Percentiles rank a stretch among this genome's conserved stretches.
Evolutionary conservation across 306 rosid genomes (phyloP).

Genomic region (Cajanus cajan): DNA sequence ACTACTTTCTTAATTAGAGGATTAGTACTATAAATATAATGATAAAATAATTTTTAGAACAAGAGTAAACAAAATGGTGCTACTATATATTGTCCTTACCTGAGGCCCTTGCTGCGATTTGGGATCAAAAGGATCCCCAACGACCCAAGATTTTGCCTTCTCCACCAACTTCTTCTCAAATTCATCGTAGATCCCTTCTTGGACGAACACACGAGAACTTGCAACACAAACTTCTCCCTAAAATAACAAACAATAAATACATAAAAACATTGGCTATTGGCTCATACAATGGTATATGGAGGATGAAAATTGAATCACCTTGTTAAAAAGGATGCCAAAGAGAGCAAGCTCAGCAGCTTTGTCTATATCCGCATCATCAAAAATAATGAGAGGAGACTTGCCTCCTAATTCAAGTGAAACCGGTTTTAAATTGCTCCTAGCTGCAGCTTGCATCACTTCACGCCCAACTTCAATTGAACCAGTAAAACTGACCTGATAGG

Average conservation of each 20-base stretch:
- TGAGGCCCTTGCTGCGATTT: conserved; percentile 73
- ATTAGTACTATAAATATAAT: background rate
- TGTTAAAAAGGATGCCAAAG: conserved; percentile 50
- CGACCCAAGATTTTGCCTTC: conserved; percentile 58
- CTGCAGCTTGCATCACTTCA: conserved; percentile 72
- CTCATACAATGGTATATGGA: too few relatives aligned
- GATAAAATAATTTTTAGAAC: background rate
- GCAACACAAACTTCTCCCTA: conserved; percentile 82
- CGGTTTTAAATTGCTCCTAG: conserved; percentile 65
- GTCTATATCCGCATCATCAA: conserved; percentile 69
- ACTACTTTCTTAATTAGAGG: background rate
- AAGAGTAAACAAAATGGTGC: background rate
- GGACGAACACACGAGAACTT: conserved; percentile 73
- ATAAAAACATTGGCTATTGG: too few relatives aligned
- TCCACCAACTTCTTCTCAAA: conserved; percentile 54
- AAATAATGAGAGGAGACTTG: conserved; percentile 77
- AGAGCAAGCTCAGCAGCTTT: conserved; percentile 68
- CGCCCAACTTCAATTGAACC: conserved; percentile 77
- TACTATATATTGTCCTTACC: conserved; percentile 33
- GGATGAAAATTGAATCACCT: conserved; percentile 36
- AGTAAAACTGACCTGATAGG: conserved; percentile 65
- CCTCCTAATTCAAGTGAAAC: conserved; percentile 84
- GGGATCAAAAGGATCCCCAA: conserved; percentile 92
- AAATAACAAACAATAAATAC: background rate
- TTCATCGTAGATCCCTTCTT: conserved; percentile 76